phyloP scores from a whole-genome alignment of 768 basidiomycete species.

The Naganishia randhawae region DNA sequence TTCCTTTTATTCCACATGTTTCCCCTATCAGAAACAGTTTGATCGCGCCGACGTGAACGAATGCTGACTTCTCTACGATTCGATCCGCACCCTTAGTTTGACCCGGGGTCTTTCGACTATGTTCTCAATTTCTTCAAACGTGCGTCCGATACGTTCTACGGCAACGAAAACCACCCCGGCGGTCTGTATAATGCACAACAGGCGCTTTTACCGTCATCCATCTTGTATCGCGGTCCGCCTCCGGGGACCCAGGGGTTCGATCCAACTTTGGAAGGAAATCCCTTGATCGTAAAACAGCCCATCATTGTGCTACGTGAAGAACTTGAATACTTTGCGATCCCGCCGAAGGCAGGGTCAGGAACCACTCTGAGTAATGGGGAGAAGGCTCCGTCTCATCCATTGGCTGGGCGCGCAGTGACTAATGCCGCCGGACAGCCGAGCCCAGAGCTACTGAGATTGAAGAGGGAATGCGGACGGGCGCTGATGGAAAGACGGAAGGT shows the following conservation, averaged over 20 bases:
- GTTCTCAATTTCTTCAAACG: slow-evolving; percentile 86
- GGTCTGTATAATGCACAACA: slow-evolving; percentile 60
- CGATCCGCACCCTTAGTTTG: slow-evolving; percentile 56
- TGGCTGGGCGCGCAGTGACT: slow-evolving; percentile 30
- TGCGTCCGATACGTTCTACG: slow-evolving; percentile 88
- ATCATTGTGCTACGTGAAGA: slow-evolving; percentile 98
- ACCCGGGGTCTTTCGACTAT: slow-evolving; percentile 92
- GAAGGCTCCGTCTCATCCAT: background rate
- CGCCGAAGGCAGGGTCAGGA: slow-evolving; percentile 53
- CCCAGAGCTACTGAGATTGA: slow-evolving; percentile 69
- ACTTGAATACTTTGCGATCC: slow-evolving; percentile 96
- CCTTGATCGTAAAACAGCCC: slow-evolving; percentile 88
- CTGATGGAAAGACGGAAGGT: slow-evolving; percentile 86
- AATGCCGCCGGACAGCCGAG: slow-evolving; percentile 79
- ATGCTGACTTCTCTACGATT: background rate
- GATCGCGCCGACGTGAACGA: background rate
- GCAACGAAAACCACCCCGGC: slow-evolving; percentile 61
- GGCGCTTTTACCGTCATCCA: slow-evolving; percentile 54
- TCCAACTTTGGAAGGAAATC: slow-evolving; percentile 61
- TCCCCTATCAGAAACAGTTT: background rate
- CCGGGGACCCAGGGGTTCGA: slow-evolving; percentile 53
- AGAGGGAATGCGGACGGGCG: slow-evolving; percentile 78
- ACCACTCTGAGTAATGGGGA: background rate
- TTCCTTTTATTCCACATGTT: slow-evolving; percentile 36
- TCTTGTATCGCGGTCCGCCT: slow-evolving; percentile 57